Percentiles rank a stretch among this genome's conserved stretches.
These are phyloP conservation scores for Leishmania tarentolae DNA, from an alignment of 208 protist species.

Conservation along the genomic window DNA sequence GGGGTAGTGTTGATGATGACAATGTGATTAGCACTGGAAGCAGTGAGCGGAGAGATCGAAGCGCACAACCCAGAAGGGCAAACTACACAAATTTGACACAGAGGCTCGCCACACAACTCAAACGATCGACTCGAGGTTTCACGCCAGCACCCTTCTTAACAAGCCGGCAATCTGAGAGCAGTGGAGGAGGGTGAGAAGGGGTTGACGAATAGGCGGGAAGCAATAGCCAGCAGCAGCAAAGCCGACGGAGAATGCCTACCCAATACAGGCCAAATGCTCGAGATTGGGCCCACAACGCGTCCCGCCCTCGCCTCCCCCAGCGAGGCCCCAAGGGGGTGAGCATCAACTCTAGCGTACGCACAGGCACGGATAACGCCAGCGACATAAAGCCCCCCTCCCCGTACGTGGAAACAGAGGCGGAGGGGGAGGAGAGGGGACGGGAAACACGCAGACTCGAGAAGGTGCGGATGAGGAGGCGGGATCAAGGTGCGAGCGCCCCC, in stretches of 20 bases:
- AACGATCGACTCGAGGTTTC: no score
- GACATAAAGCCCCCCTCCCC: neutral
- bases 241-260: neutral
- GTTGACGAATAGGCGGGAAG: neutral
- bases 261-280: neutral
- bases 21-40: no score
- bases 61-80: no score
- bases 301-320: no score
- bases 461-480: neutral
- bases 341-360: neutral
- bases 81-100: no score
- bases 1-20: neutral
- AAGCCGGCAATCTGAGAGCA: no score
- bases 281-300: neutral
- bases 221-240: neutral
- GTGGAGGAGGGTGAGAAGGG: neutral
- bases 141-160: no score
- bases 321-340: neutral
- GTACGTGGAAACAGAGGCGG: neutral
- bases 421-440: neutral
- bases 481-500: neutral
- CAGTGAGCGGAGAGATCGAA: no score
- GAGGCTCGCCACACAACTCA: no score
- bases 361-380: neutral
- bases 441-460: neutral